Evolutionary conservation across 2,329 filamentous ascomycete genomes (phyloP).

Genomic region (Didymella pinodella): DNA sequence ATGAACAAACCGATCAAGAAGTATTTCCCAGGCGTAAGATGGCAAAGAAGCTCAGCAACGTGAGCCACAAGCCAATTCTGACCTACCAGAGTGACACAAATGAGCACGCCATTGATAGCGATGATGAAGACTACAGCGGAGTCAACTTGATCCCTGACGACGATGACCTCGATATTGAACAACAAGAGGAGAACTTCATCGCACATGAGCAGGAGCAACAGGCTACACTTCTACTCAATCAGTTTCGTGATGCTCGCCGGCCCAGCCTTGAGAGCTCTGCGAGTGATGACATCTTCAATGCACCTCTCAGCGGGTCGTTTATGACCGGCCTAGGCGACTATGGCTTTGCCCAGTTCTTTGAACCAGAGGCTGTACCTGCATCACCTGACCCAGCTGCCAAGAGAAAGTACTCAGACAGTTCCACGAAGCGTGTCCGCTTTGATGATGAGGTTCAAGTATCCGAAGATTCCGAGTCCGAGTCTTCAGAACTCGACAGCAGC

Average conservation of each 20-base stretch:
- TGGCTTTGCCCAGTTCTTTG: constrained; percentile 48
- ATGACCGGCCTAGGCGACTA: constrained; percentile 40
- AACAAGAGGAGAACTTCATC: constrained; percentile 80
- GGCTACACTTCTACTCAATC: constrained; percentile 39
- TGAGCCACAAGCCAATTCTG: constrained; percentile 44
- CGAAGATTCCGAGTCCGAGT: constrained; percentile 60
- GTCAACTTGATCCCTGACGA: constrained; percentile 80
- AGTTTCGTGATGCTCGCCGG: constrained; percentile 46
- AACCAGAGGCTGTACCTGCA: constrained; percentile 53
- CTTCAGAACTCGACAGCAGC: constrained; percentile 66
- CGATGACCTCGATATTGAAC: constrained; percentile 79
- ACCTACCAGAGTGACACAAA: constrained; percentile 43
- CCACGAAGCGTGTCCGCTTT: constrained; percentile 75
- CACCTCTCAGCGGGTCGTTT: constrained; percentile 37
- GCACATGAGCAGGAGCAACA: constrained; percentile 53
- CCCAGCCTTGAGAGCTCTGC: constrained; percentile 45
- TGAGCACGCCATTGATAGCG: constrained; percentile 50
- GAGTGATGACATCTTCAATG: constrained; percentile 47
- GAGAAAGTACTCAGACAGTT: constrained; percentile 51
- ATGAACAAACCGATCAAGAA: constrained; percentile 42
- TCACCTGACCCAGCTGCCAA: constrained; percentile 47
- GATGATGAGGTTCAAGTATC: constrained; percentile 69
- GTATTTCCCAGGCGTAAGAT: constrained; percentile 51
- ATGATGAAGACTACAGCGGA: constrained; percentile 67
- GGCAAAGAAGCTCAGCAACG: constrained; percentile 48